phyloP scores from a whole-genome alignment of 371 early-diverging fungal species.

The Batkoa obscura region DNA sequence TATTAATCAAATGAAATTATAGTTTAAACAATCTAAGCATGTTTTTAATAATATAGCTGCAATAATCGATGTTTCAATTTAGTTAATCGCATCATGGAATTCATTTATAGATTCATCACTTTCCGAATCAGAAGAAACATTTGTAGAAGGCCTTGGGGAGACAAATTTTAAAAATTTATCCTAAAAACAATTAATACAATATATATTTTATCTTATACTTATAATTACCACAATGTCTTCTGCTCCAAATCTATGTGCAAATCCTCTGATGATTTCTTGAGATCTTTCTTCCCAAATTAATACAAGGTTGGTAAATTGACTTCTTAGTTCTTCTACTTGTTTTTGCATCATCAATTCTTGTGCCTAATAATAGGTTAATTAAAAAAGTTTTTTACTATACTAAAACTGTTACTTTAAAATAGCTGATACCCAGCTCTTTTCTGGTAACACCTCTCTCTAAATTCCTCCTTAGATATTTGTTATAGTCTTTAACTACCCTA shows the following conservation, averaged over 20 bases:
- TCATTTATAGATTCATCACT: background rate
- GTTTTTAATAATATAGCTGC: too few relatives aligned
- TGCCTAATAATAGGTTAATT: conserved; percentile 17
- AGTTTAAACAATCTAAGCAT: too few relatives aligned
- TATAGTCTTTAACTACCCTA: conserved; percentile 88
- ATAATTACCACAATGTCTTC: conserved; percentile 26
- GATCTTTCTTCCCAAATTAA: conserved; percentile 49
- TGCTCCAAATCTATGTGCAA: conserved; percentile 47
- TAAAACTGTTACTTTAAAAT: conserved; percentile 35
- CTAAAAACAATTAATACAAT: background rate
- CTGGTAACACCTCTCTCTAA: conserved; percentile 78
- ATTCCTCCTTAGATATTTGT: conserved; percentile 79
- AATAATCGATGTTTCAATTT: too few relatives aligned
- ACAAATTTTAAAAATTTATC: background rate
- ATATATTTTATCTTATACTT: background rate
- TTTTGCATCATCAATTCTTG: conserved; percentile 57
- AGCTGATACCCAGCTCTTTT: conserved; percentile 79
- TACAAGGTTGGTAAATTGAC: conserved; percentile 39
- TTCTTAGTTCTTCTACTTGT: conserved; percentile 36
- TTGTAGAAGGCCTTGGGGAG: background rate
- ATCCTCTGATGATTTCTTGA: conserved; percentile 46
- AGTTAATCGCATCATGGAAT: too few relatives aligned
- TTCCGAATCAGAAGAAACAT: background rate
- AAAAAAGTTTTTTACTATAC: background rate
- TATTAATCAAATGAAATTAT: too few relatives aligned